Evolutionary conservation across 164 flowering plant genomes (phyloP), one percentile per base, ranked within the genome.

Genomic region (Kalanchoe fedtschenkoi): DNA sequence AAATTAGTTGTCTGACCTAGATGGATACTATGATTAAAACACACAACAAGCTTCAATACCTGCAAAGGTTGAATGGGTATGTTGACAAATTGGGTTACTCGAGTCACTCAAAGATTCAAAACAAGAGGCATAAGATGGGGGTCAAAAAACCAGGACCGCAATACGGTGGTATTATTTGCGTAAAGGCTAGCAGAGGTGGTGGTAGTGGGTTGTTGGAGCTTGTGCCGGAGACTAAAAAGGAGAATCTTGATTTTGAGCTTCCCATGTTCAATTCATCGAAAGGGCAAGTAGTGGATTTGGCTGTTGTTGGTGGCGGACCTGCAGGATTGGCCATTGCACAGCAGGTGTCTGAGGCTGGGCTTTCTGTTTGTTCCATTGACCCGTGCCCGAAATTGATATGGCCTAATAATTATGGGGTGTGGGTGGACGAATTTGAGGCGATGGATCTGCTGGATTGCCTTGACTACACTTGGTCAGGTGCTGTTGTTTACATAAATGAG

Each of bases 381-480:
- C 97, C 97, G 0, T 88, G 71, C 43, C 97, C 97, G 5, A 81
- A 75, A 55, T 66, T 88, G 75, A 80, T 88, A 51, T 91, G 93
- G 93, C 96, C 97, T 5, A 91, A 91, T 56, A 91, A 88, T 62
- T 91, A 91, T 63, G 97, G 97, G 42, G 97, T 91, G 39, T 91
- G 97, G 97, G 91, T 91, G 58, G 97, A 91, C 72, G 97, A 91
- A 65, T 91, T 91, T 70, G 96, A 88, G 75, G 89, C 93, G 68
- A 82, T 88, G 96, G 88, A 87, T 71, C 75, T 91, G 71, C 84
- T 88, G 29, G 96, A 91, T 72, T 88, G 97, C 72, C 88, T 91
- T n/a, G 96, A 88, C 72, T 81, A 88, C 0, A 88, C 91, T 1
- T 91, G 97, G 97, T 77, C 95, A 3, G 89, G 96, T 65, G 96